Percentiles rank a stretch among this genome's conserved stretches.
These are phyloP conservation scores for Phytopythium vexans DNA, from an alignment of 352 stramenopile species.

Conservation along the genomic window DNA sequence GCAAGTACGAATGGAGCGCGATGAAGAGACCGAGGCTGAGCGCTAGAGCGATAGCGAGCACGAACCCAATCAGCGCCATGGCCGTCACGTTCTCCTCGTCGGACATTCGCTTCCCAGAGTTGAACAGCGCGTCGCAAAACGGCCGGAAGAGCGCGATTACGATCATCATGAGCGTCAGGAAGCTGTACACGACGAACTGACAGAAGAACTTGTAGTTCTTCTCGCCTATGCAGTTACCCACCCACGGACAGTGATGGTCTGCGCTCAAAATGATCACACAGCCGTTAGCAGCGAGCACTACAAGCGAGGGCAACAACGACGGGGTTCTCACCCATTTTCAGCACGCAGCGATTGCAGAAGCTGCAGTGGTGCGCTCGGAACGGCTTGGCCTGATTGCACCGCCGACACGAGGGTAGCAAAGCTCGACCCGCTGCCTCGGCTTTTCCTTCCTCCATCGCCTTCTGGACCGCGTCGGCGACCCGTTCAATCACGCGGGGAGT, in stretches of 20 bases:
- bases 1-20: slow-evolving; percentile 64
- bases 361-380: slow-evolving; percentile 82
- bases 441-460: slow-evolving; percentile 46
- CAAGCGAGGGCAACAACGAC: background rate
- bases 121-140: slow-evolving; percentile 34
- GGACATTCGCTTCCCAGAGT: background rate
- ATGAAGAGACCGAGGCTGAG: slow-evolving; percentile 76
- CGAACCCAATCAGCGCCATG: slow-evolving; percentile 58
- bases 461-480: slow-evolving; percentile 56
- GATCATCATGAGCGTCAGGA: slow-evolving; percentile 60
- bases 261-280: background rate
- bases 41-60: slow-evolving; percentile 63
- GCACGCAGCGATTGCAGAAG: slow-evolving; percentile 81
- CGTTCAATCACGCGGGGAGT: slow-evolving; percentile 55
- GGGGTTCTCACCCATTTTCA: slow-evolving; percentile 72
- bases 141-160: slow-evolving; percentile 47
- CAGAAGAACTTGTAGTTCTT: slow-evolving; percentile 89
- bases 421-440: slow-evolving; percentile 7
- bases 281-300: background rate
- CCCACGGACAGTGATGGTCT: slow-evolving; percentile 99
- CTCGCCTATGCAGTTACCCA: slow-evolving; percentile 81
- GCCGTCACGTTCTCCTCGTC: slow-evolving; percentile 26
- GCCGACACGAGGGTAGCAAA: slow-evolving; percentile 38
- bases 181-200: slow-evolving; percentile 79
- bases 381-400: slow-evolving; percentile 74